These are phyloP conservation scores for Boeremia exigua DNA, from an alignment of 2,329 filamentous ascomycete species.

Conservation along the genomic window DNA sequence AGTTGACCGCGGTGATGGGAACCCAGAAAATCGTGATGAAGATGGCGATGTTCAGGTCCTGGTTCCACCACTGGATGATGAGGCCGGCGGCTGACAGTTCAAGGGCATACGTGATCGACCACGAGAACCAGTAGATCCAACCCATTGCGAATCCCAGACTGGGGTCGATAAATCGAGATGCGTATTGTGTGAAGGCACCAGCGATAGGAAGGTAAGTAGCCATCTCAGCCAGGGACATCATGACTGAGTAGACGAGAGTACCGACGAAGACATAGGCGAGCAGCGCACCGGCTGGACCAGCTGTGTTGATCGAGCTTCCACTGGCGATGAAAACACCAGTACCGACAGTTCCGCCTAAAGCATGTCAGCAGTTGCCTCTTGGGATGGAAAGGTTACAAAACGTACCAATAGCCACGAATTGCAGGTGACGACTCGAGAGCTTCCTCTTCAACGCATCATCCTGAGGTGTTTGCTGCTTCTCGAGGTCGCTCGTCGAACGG, in stretches of 20 bases:
- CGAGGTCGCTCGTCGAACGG: conserved; percentile 40
- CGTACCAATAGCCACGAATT: conserved; percentile 50
- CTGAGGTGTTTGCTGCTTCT: conserved; percentile 41
- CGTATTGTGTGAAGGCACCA: conserved; percentile 78
- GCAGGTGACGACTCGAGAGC: conserved; percentile 46
- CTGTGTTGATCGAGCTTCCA: conserved; percentile 54
- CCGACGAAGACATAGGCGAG: conserved; percentile 63
- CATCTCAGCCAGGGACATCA: conserved; percentile 71
- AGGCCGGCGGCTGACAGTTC: conserved; percentile 75
- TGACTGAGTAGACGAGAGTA: conserved; percentile 75
- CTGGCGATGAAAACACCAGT: conserved; percentile 62
- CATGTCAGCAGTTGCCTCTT: conserved; percentile 6
- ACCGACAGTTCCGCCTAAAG: conserved; percentile 52
- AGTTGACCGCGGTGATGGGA: conserved; percentile 71
- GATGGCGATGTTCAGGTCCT: conserved; percentile 68
- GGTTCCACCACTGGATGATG: conserved; percentile 78
- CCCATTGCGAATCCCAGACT: conserved; percentile 79
- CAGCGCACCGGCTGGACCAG: conserved; percentile 57
- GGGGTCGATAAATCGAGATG: conserved; percentile 74
- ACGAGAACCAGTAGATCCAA: conserved; percentile 85
- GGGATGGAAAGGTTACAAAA: not conserved
- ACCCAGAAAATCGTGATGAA: conserved; percentile 77
- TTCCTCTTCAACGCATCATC: conserved; percentile 44
- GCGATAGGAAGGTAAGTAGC: conserved; percentile 78
- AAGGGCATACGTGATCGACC: conserved; percentile 74